A percentile compares a stretch with the other conserved stretches of the same genome.
Evolutionary conservation across 768 basidiomycete genomes (phyloP).

Genomic region (Cystobasidium ongulense): DNA sequence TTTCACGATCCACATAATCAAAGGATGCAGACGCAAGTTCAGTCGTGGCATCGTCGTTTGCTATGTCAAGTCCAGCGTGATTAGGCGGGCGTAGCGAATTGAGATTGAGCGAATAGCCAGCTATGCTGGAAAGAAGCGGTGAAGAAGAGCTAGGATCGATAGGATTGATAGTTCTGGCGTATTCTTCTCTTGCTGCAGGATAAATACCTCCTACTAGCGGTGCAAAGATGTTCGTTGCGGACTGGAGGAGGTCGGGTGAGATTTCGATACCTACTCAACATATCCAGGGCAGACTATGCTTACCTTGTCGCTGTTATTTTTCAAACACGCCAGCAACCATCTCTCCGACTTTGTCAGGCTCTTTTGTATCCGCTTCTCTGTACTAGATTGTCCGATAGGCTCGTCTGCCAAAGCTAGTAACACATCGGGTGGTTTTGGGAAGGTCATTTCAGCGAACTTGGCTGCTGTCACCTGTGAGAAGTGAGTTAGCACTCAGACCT

Average conservation of each 20-base stretch:
- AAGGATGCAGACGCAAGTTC: constrained; percentile 59
- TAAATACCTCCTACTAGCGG: constrained; percentile 61
- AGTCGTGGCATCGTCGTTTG: constrained; percentile 38
- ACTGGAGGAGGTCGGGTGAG: background rate
- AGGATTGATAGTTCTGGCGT: constrained; percentile 52
- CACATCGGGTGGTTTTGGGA: constrained; percentile 33
- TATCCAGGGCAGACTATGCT: background rate
- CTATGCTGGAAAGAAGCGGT: constrained; percentile 41
- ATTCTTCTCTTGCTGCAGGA: constrained; percentile 56
- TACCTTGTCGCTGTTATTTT: background rate
- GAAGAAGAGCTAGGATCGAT: background rate
- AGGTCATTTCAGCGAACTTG: background rate
- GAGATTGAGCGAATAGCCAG: constrained; percentile 66
- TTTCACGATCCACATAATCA: constrained; percentile 50
- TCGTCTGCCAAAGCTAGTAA: constrained; percentile 36
- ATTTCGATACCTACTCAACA: background rate
- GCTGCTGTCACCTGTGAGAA: constrained; percentile 27
- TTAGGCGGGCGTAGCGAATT: constrained; percentile 49
- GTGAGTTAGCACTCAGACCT: background rate
- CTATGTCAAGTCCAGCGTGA: background rate
- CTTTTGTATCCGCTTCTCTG: constrained; percentile 31
- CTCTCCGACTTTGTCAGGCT: constrained; percentile 28
- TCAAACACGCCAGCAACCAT: constrained; percentile 26
- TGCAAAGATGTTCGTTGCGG: constrained; percentile 52
- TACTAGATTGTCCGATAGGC: background rate